phyloP scores from a whole-genome alignment of 2,329 filamentous ascomycete species.

The Ambrosiella xylebori region DNA sequence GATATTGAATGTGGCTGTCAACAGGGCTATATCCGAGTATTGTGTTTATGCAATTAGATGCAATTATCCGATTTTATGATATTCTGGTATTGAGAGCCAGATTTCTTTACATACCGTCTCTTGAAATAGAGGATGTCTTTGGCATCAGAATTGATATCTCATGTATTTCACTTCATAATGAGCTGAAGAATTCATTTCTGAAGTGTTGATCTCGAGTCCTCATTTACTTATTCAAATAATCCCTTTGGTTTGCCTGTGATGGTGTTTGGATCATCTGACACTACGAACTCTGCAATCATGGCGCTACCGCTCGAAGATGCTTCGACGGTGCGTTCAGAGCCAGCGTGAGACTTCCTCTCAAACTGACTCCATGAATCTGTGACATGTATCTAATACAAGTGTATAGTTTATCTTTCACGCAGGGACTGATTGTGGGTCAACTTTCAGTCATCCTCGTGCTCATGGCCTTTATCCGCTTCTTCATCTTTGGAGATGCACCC shows the following conservation, averaged over 20 bases:
- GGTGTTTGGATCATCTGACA: constrained; percentile 1
- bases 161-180: not conserved
- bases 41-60: not conserved
- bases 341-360: constrained; percentile 24
- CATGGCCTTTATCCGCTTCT: constrained; percentile 96
- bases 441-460: constrained; percentile 81
- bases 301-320: constrained; percentile 9
- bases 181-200: not conserved
- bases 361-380: not conserved
- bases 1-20: not conserved
- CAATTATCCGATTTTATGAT: not conserved
- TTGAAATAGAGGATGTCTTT: not conserved
- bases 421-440: constrained; percentile 84
- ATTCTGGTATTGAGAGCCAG: not conserved
- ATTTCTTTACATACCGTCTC: not conserved
- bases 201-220: not conserved
- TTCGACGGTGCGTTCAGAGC: constrained; percentile 22
- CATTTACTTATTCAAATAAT: not conserved
- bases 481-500: constrained; percentile 92
- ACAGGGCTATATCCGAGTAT: not conserved
- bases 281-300: constrained; percentile 9
- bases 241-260: constrained; percentile 6
- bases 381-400: constrained; percentile 1
- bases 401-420: constrained; percentile 67
- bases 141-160: not conserved